Percentiles rank a stretch among this genome's conserved stretches.
These are phyloP conservation scores for Baudoinia panamericana DNA, from an alignment of 495 filamentous ascomycete genomes.

Conservation along the genomic window DNA sequence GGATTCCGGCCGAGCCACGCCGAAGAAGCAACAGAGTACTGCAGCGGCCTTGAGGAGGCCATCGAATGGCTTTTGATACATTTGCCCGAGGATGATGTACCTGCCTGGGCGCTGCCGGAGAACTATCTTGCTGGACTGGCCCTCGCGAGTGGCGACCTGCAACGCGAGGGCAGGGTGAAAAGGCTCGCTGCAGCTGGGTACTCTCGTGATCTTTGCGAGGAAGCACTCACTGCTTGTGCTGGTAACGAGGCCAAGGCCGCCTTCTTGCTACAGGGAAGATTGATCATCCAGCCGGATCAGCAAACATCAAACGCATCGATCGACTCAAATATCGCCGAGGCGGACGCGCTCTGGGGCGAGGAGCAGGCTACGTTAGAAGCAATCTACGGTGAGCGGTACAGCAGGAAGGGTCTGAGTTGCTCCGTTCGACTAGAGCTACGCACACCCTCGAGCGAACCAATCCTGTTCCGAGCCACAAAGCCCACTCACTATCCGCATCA, in stretches of 20 bases:
- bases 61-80: conserved; percentile 90
- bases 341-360: conserved; percentile 82
- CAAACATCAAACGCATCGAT: conserved; percentile 14
- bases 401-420: conserved; percentile 38
- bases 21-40: conserved; percentile 74
- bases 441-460: conserved; percentile 18
- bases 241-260: conserved; percentile 72
- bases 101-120: conserved; percentile 78
- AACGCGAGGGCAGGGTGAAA: conserved; percentile 64
- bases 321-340: conserved; percentile 25
- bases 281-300: conserved; percentile 32
- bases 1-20: conserved; percentile 81
- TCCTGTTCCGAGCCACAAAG: conserved; percentile 39
- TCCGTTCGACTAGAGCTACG: conserved; percentile 44
- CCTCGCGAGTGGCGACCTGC: conserved; percentile 65
- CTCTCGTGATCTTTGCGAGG: conserved; percentile 65
- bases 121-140: conserved; percentile 77
- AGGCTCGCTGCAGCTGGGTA: conserved; percentile 74
- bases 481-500: conserved; percentile 56
- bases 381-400: conserved; percentile 60
- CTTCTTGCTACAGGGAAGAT: conserved; percentile 57
- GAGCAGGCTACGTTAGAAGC: conserved; percentile 68
- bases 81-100: conserved; percentile 91
- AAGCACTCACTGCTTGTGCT: conserved; percentile 49
- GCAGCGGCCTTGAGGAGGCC: conserved; percentile 85